Evolutionary conservation across 768 basidiomycete genomes (phyloP).

Genomic region (Leccinum subtestaceum): DNA sequence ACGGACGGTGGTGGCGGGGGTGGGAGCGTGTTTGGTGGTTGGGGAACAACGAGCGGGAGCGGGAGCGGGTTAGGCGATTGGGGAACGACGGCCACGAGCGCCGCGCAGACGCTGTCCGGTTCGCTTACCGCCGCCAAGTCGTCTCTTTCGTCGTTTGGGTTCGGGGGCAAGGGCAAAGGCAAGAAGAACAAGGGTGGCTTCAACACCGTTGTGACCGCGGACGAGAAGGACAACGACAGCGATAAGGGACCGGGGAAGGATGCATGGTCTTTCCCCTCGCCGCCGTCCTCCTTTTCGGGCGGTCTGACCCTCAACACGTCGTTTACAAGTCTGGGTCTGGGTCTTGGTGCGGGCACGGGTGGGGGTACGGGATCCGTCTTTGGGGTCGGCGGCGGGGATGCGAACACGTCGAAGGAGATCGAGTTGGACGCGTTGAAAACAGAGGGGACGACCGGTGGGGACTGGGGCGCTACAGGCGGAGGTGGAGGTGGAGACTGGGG

Average conservation of each 20-base stretch:
- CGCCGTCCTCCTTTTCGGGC: neutral
- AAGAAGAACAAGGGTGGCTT: neutral
- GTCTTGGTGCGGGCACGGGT: neutral
- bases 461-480: too few species aligned
- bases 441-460: too few species aligned
- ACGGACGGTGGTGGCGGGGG: neutral
- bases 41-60: neutral
- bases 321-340: too few species aligned
- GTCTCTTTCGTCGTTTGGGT: neutral
- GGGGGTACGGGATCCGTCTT: conserved; percentile 1
- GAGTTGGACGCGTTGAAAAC: too few species aligned
- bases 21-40: neutral
- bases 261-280: neutral
- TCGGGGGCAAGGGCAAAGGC: neutral
- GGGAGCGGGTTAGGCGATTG: neutral
- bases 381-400: neutral
- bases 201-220: too few species aligned
- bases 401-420: neutral
- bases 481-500: too few species aligned
- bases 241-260: neutral
- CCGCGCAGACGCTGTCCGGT: neutral
- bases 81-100: neutral
- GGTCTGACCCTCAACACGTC: neutral
- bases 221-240: neutral
- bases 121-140: neutral